Percentiles rank a stretch among this genome's conserved stretches.
These are phyloP conservation scores for Epichloe sylvatica DNA, from an alignment of 2,329 filamentous ascomycete species.

Conservation along the genomic window DNA sequence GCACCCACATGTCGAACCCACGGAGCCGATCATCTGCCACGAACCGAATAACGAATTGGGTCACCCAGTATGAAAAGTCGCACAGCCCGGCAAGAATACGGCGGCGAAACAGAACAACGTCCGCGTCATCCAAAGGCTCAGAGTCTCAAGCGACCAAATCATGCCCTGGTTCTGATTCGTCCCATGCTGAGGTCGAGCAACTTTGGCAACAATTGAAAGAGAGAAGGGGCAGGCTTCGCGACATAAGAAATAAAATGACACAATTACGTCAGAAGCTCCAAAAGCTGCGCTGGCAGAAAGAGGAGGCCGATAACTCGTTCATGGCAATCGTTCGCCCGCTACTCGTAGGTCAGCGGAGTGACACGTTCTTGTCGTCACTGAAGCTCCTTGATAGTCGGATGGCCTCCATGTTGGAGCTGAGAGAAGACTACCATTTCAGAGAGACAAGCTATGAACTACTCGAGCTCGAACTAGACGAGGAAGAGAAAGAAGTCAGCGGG, in stretches of 20 bases:
- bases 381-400: constrained; percentile 17
- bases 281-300: constrained; percentile 18
- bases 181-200: constrained; percentile 19
- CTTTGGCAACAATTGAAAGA: constrained; percentile 24
- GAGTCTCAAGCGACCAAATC: constrained; percentile 1
- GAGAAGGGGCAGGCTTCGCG: constrained; percentile 16
- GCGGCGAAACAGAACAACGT: constrained; percentile 3
- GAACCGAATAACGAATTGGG: constrained; percentile 21
- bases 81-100: constrained; percentile 11
- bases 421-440: constrained; percentile 23
- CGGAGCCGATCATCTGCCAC: constrained; percentile 17
- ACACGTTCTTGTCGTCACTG: constrained; percentile 8
- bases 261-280: constrained; percentile 18
- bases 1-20: constrained; percentile 8
- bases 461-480: constrained; percentile 21
- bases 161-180: constrained; percentile 5
- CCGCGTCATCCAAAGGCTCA: constrained; percentile 4
- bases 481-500: constrained; percentile 21
- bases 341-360: constrained; percentile 16
- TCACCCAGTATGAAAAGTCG: constrained; percentile 19
- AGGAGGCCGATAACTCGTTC: constrained; percentile 26
- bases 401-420: constrained; percentile 22
- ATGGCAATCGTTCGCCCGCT: constrained; percentile 26
- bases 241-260: constrained; percentile 20
- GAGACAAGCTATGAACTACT: constrained; percentile 24